Conservation (phyloP, 2,329 filamentous ascomycete genomes). For the Aspergillus tanneri region DNA sequence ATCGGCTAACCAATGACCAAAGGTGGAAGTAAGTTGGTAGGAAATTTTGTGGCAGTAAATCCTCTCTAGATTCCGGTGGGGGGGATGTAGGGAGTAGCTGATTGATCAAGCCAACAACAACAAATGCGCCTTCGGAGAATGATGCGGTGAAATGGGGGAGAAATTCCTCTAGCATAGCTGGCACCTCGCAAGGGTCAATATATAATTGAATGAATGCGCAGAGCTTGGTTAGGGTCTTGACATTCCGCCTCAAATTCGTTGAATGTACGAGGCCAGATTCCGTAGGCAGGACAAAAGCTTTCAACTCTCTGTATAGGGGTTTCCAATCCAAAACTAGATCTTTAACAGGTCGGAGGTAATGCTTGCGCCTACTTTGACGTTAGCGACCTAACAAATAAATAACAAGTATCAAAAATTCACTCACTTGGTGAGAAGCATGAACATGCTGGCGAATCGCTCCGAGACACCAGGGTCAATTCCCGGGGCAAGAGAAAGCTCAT, state of each 20-base stretch:
- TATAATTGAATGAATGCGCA: conserved; percentile 88
- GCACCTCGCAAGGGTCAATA: conserved; percentile 84
- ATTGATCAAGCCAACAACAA: conserved; percentile 85
- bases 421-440: conserved; percentile 90
- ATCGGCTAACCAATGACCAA: conserved; percentile 90
- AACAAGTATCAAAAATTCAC: conserved; percentile 30
- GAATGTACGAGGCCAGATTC: conserved; percentile 68
- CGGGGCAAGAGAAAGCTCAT: conserved; percentile 85
- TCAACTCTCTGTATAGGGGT: conserved; percentile 88
- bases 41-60: conserved; percentile 84
- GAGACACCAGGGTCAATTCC: conserved; percentile 78
- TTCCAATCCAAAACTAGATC: conserved; percentile 93
- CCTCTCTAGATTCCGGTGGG: conserved; percentile 62
- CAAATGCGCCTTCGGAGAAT: conserved; percentile 86
- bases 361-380: conserved; percentile 68
- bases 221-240: conserved; percentile 78
- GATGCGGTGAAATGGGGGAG: conserved; percentile 89
- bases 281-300: conserved; percentile 80
- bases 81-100: conserved; percentile 82
- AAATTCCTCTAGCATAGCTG: conserved; percentile 76
- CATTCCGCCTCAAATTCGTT: conserved; percentile 63
- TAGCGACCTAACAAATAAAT: conserved; percentile 11
- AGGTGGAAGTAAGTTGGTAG: conserved; percentile 94
- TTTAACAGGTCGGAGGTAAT: conserved; percentile 86
- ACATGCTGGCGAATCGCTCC: conserved; percentile 95